A percentile compares a stretch with the other conserved stretches of the same genome.
Conservation (phyloP, 1,284 basidiomycete genomes). For the Marasmius fiardii region DNA sequence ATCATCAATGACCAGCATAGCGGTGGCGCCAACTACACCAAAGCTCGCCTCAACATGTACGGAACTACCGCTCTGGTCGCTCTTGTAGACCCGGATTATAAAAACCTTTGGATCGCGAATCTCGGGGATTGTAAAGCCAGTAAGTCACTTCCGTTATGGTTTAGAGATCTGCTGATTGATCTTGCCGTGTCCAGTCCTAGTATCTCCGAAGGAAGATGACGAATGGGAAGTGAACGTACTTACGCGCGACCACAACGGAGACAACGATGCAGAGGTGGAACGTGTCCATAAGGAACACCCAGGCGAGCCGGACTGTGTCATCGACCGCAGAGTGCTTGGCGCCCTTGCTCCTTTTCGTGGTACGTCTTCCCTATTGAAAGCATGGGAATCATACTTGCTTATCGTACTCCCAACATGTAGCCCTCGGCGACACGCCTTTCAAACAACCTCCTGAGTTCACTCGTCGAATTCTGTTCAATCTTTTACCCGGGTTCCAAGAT, state of each 20-base stretch:
- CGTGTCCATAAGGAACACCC: constrained; percentile 61
- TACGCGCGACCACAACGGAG: constrained; percentile 61
- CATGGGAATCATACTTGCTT: constrained; percentile 3
- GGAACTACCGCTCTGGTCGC: constrained; percentile 70
- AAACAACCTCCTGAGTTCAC: constrained; percentile 70
- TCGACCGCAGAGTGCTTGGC: constrained; percentile 62
- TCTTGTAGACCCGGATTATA: constrained; percentile 59
- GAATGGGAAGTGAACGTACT: constrained; percentile 53
- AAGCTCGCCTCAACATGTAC: constrained; percentile 66
- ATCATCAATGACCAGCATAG: constrained; percentile 60
- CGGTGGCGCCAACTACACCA: constrained; percentile 58
- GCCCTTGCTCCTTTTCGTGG: constrained; percentile 70
- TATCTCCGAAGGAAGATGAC: constrained; percentile 39
- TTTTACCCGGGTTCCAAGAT: constrained; percentile 59
- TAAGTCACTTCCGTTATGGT: constrained; percentile 27
- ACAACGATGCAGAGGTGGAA: constrained; percentile 54
- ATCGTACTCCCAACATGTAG: constrained; percentile 31
- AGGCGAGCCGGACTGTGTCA: constrained; percentile 57
- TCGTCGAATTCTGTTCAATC: constrained; percentile 62
- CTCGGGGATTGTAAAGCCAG: constrained; percentile 71
- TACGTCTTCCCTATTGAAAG: constrained; percentile 29
- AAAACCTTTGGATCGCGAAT: constrained; percentile 70
- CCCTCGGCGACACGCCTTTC: constrained; percentile 67
- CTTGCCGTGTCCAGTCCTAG: constrained; percentile 38
- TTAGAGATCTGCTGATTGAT: constrained; percentile 15